A percentile compares a stretch with the other conserved stretches of the same genome.
Conservation (phyloP, 371 early-diverging fungal genomes). For the Mortierella sp. region DNA sequence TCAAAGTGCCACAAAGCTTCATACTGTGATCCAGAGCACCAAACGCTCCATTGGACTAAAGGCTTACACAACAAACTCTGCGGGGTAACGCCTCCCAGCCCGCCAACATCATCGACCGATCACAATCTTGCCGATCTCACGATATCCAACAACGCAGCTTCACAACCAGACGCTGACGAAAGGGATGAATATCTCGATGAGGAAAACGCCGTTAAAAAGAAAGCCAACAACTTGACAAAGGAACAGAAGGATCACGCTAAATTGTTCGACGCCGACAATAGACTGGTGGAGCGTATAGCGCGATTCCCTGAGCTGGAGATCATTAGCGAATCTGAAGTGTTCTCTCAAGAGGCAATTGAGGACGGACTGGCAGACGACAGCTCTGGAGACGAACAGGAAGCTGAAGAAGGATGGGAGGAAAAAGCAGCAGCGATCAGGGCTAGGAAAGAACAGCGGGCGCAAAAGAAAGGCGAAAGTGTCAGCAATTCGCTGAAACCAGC, state of each 20-base stretch:
- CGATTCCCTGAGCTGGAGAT: conserved; percentile 52
- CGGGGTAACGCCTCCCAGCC: conserved; percentile 30
- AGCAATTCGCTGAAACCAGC: conserved; percentile 36
- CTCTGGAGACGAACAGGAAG: conserved; percentile 51
- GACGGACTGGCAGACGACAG: conserved; percentile 41
- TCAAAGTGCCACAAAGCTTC: conserved; percentile 73
- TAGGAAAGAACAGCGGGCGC: conserved; percentile 34
- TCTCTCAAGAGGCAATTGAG: conserved; percentile 55
- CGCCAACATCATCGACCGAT: conserved; percentile 12
- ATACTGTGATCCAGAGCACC: conserved; percentile 92
- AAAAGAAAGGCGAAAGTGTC: conserved; percentile 22
- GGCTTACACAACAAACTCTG: conserved; percentile 82
- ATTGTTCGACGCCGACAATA: conserved; percentile 40
- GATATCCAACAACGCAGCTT: conserved; percentile 16
- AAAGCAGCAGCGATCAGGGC: conserved; percentile 37
- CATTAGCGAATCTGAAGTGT: conserved; percentile 53
- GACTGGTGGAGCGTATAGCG: conserved; percentile 36
- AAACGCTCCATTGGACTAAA: conserved; percentile 83
- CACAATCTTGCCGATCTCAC: conserved; percentile 25
- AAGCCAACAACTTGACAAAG: conserved; percentile 53
- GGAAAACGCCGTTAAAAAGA: conserved; percentile 7
- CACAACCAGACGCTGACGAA: neutral
- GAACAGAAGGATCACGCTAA: conserved; percentile 62
- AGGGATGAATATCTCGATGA: conserved; percentile 20
- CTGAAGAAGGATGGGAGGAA: conserved; percentile 55